phyloP scores from a whole-genome alignment of 1,284 basidiomycete species.

The Leccinum huronense region DNA sequence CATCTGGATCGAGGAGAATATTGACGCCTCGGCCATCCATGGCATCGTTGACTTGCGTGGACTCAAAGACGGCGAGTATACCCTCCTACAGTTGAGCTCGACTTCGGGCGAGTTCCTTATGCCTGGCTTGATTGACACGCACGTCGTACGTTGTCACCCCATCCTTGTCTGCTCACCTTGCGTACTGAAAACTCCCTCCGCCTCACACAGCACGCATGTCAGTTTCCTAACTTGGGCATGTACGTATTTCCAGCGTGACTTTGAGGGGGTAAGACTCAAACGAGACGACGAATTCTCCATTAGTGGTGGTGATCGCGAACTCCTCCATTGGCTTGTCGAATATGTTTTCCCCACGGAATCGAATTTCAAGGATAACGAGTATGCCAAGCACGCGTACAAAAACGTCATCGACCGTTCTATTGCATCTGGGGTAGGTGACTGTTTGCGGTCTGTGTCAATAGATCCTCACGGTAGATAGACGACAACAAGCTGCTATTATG shows the following conservation, averaged over 20 bases:
- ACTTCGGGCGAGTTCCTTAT: slow-evolving; percentile 71
- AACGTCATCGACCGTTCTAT: slow-evolving; percentile 75
- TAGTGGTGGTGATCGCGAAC: slow-evolving; percentile 75
- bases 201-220: slow-evolving; percentile 73
- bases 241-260: slow-evolving; percentile 36
- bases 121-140: slow-evolving; percentile 89
- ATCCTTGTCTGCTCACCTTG: not conserved
- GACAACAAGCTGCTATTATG: slow-evolving; percentile 92
- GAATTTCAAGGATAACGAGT: slow-evolving; percentile 64
- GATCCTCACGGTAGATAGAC: slow-evolving; percentile 50
- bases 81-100: slow-evolving; percentile 42
- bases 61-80: slow-evolving; percentile 4
- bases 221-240: slow-evolving; percentile 83
- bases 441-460: not conserved
- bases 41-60: slow-evolving; percentile 46
- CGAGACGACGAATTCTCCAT: slow-evolving; percentile 5
- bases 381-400: slow-evolving; percentile 70
- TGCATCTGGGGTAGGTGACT: slow-evolving; percentile 64
- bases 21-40: slow-evolving; percentile 46
- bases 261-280: not conserved
- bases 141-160: slow-evolving; percentile 56
- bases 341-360: slow-evolving; percentile 88
- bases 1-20: slow-evolving; percentile 63
- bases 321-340: slow-evolving; percentile 84
- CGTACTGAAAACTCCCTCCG: not conserved